A percentile compares a stretch with the other conserved stretches of the same genome.
Evolutionary conservation across 108 stramenopile species (phyloP).

Genomic region (Discostella stelligeroides): DNA sequence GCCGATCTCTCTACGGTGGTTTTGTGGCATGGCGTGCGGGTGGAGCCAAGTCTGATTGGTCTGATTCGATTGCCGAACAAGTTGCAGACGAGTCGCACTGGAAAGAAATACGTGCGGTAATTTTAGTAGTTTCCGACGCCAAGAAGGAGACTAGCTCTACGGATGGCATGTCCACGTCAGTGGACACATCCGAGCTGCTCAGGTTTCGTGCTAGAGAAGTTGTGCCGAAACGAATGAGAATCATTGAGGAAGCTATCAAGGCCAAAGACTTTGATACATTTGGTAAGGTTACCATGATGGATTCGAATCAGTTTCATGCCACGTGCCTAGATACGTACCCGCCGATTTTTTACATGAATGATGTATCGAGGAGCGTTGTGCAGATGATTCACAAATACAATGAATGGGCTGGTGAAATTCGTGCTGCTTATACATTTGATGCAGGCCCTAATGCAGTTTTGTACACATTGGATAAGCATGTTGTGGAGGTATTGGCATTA

Average conservation of each 20-base stretch:
- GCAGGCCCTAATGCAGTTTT: slow-evolving; percentile 99
- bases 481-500: slow-evolving; percentile 73
- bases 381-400: slow-evolving; percentile 87
- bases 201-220: slow-evolving; percentile 83
- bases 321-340: slow-evolving; percentile 99
- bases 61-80: slow-evolving; percentile 91
- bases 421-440: slow-evolving; percentile 98
- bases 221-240: slow-evolving; percentile 82
- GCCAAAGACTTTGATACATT: slow-evolving; percentile 92
- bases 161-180: slow-evolving; percentile 91
- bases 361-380: slow-evolving; percentile 72
- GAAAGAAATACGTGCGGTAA: slow-evolving; percentile 94
- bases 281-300: slow-evolving; percentile 94
- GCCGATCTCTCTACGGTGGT: slow-evolving; percentile 95
- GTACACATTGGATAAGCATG: slow-evolving; percentile 73
- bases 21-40: slow-evolving; percentile 96
- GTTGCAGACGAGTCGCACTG: slow-evolving; percentile 91
- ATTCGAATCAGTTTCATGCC: slow-evolving; percentile 98
- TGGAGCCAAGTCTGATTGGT: slow-evolving; percentile 61
- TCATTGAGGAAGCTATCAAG: slow-evolving; percentile 87
- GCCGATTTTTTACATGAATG: slow-evolving; percentile 99
- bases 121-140: slow-evolving; percentile 90
- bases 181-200: slow-evolving; percentile 86
- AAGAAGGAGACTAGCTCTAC: slow-evolving; percentile 98
- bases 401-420: slow-evolving; percentile 75